Conservation (phyloP, 148 eudicot species). For the Vaccinium macrocarpon region DNA sequence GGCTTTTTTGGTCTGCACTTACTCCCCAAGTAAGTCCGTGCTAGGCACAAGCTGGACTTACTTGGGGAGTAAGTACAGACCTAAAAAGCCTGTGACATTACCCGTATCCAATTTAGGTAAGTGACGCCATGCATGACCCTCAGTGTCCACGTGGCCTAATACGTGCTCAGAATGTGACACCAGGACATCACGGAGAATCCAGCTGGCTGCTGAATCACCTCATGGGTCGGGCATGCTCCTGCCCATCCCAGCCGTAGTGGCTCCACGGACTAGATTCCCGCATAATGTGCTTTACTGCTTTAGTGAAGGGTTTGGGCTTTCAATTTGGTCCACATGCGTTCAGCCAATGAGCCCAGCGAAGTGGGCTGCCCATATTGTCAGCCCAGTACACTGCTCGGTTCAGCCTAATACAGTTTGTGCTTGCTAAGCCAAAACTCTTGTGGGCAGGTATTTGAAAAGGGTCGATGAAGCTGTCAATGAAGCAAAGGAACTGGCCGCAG, state of each 20-base stretch:
- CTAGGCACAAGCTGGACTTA: too few relatives aligned
- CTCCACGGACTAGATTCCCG: background rate
- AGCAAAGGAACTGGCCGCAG: conserved; percentile 64
- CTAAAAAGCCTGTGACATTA: background rate
- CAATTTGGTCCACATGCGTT: too few relatives aligned
- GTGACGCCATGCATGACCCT: background rate
- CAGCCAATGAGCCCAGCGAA: too few relatives aligned
- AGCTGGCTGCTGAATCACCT: background rate
- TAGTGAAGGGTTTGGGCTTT: too few relatives aligned
- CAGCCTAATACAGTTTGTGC: background rate
- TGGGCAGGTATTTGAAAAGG: conserved; percentile 56
- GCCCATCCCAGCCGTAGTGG: background rate
- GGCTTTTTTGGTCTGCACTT: background rate
- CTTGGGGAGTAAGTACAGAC: too few relatives aligned
- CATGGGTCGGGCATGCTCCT: background rate
- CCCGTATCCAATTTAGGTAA: background rate
- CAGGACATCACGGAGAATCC: background rate
- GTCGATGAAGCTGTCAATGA: conserved; percentile 71
- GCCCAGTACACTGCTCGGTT: too few relatives aligned
- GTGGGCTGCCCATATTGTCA: too few relatives aligned
- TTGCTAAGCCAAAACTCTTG: conserved; percentile 11
- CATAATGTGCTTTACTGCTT: too few relatives aligned
- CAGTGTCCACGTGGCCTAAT: background rate
- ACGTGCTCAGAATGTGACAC: background rate
- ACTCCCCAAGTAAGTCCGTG: background rate